These are phyloP conservation scores for Lactarius tabidus DNA, from an alignment of 768 basidiomycete genomes.

Conservation along the genomic window DNA sequence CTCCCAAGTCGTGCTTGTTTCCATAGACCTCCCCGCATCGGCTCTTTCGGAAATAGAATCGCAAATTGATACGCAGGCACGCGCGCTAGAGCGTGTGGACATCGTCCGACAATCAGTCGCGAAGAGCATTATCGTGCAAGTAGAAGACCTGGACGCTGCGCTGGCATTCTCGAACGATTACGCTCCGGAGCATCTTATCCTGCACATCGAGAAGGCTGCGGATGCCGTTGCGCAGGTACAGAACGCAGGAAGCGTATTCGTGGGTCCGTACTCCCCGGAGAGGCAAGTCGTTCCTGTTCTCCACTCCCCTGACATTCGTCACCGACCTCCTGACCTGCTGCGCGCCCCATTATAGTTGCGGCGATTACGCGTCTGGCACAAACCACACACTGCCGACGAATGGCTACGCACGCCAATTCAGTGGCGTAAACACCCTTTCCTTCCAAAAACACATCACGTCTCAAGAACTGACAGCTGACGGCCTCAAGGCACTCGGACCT, in stretches of 20 bases:
- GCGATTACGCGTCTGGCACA: slow-evolving; percentile 98
- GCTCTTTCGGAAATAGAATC: slow-evolving; percentile 72
- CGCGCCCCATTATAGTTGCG: slow-evolving; percentile 57
- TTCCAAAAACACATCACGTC: slow-evolving; percentile 99
- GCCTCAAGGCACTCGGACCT: slow-evolving; percentile 77
- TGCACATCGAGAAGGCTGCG: slow-evolving; percentile 78
- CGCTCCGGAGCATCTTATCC: slow-evolving; percentile 94
- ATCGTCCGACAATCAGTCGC: slow-evolving; percentile 86
- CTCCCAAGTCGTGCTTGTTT: slow-evolving; percentile 94
- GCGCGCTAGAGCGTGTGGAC: slow-evolving; percentile 78
- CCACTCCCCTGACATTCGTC: slow-evolving; percentile 3
- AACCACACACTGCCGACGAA: slow-evolving; percentile 98
- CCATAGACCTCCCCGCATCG: slow-evolving; percentile 60
- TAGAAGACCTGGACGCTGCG: slow-evolving; percentile 64
- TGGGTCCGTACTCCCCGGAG: slow-evolving; percentile 93
- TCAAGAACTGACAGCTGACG: slow-evolving; percentile 81
- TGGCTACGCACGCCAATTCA: slow-evolving; percentile 96
- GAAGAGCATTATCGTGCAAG: slow-evolving; percentile 86
- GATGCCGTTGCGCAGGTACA: slow-evolving; percentile 60
- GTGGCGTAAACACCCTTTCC: slow-evolving; percentile 92
- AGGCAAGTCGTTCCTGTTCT: slow-evolving; percentile 50
- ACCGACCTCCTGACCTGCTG: neutral
- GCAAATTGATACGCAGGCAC: slow-evolving; percentile 85
- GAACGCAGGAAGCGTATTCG: slow-evolving; percentile 96
- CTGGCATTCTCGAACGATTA: slow-evolving; percentile 93